A percentile compares a stretch with the other conserved stretches of the same genome.
These are phyloP conservation scores for Lactifluus rugatus DNA, from an alignment of 768 basidiomycete species.

Conservation along the genomic window DNA sequence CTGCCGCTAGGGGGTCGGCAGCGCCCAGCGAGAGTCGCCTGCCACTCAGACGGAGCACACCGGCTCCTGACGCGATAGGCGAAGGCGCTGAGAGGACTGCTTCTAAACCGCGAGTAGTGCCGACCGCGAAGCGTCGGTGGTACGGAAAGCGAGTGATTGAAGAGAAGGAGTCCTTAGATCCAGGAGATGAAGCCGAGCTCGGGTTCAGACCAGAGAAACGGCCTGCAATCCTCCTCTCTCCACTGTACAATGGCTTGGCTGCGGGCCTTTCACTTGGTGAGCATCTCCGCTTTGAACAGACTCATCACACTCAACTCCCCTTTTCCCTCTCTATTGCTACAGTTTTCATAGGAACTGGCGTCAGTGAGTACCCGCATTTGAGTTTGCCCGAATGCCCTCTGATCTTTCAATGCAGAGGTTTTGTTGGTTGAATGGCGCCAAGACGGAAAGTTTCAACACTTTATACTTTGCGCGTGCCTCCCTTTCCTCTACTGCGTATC, in stretches of 20 bases:
- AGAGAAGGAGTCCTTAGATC: constrained; percentile 10
- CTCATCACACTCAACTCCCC: background rate
- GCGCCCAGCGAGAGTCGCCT: constrained; percentile 8
- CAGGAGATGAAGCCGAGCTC: constrained; percentile 15
- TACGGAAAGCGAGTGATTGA: constrained; percentile 40
- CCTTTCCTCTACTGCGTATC: constrained; percentile 40
- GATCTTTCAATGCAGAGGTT: constrained; percentile 22
- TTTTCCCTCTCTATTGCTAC: constrained; percentile 23
- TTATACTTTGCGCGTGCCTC: constrained; percentile 34
- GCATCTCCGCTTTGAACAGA: constrained; percentile 1
- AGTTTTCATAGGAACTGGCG: constrained; percentile 56
- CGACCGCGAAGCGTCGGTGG: constrained; percentile 42
- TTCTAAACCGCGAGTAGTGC: constrained; percentile 4
- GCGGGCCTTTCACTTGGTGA: constrained; percentile 27
- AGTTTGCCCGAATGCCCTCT: background rate
- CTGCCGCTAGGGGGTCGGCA: constrained; percentile 22
- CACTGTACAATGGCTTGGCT: constrained; percentile 30
- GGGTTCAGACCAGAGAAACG: constrained; percentile 27
- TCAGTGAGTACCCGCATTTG: constrained; percentile 29
- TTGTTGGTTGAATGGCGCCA: constrained; percentile 46
- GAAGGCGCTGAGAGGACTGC: constrained; percentile 7
- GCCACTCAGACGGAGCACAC: constrained; percentile 1
- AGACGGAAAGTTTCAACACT: constrained; percentile 35
- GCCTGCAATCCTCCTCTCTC: constrained; percentile 29
- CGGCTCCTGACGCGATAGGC: background rate